Conservation (phyloP, 345 rosid genomes). For the Melaleuca alternifolia region DNA sequence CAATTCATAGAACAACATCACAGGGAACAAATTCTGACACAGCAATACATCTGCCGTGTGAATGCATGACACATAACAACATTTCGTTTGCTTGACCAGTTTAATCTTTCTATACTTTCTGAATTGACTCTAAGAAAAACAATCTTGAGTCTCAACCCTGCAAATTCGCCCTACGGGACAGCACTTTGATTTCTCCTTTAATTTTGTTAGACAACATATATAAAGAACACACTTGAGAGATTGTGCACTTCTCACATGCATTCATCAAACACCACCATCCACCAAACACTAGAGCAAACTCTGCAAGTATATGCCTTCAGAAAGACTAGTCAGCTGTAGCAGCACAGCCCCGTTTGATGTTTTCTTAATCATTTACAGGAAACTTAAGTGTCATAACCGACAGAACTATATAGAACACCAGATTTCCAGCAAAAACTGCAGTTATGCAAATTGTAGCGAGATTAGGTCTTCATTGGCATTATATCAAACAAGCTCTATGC, state of each 20-base stretch:
- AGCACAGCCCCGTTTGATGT: neutral
- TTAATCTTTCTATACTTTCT: neutral
- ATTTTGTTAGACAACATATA: neutral
- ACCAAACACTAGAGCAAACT: neutral
- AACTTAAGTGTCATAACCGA: neutral
- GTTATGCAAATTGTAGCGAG: neutral
- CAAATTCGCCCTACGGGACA: neutral
- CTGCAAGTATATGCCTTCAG: neutral
- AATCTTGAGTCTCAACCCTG: neutral
- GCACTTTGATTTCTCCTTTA: neutral
- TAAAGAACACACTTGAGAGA: neutral
- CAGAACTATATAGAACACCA: neutral
- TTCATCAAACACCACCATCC: neutral
- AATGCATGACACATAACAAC: neutral
- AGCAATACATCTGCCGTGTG: neutral
- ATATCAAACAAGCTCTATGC: neutral
- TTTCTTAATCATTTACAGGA: neutral
- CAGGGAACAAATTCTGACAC: neutral
- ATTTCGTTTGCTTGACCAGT: neutral
- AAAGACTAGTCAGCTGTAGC: neutral
- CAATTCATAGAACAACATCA: neutral
- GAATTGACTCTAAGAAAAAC: neutral
- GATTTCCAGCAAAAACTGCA: neutral
- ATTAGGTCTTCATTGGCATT: neutral
- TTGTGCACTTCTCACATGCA: neutral